Evolutionary conservation across 148 eudicot species (phyloP).

Genomic region (Cornus kousa): DNA sequence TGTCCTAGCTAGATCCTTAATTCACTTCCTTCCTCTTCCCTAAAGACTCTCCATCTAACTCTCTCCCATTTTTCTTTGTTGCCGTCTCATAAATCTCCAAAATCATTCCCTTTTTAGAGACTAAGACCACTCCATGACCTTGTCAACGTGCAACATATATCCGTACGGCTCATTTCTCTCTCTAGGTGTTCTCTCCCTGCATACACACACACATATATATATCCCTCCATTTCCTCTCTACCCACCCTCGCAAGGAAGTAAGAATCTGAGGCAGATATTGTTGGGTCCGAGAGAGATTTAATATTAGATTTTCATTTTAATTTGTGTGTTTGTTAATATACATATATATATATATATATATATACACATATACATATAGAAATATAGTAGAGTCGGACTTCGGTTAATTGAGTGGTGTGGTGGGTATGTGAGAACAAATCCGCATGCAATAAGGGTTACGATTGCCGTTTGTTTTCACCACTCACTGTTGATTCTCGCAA

Average conservation of each 20-base stretch:
- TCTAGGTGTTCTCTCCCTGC: not conserved
- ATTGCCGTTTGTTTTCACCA: constrained; percentile 5
- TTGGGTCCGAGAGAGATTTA: not conserved
- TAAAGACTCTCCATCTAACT: not conserved
- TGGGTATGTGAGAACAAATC: constrained; percentile 20
- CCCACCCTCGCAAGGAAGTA: not conserved
- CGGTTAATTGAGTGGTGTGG: constrained; percentile 7
- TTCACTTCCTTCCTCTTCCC: not conserved
- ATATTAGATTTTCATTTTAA: not conserved
- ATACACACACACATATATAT: not conserved
- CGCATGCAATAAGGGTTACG: not conserved
- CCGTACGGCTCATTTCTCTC: not conserved
- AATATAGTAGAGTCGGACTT: not conserved
- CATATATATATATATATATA: too few relatives aligned
- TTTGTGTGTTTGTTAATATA: not conserved
- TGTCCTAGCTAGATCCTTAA: not conserved
- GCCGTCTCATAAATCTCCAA: not conserved
- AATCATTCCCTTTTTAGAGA: not conserved
- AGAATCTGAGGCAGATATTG: constrained; percentile 13
- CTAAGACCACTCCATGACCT: not conserved
- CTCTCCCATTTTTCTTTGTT: not conserved
- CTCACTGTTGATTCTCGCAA: constrained; percentile 12
- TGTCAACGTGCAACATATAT: constrained; percentile 1
- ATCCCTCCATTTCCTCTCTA: not conserved
- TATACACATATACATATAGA: too few relatives aligned